Conservation (phyloP, 306 rosid species). For the Sophora flavescens region DNA sequence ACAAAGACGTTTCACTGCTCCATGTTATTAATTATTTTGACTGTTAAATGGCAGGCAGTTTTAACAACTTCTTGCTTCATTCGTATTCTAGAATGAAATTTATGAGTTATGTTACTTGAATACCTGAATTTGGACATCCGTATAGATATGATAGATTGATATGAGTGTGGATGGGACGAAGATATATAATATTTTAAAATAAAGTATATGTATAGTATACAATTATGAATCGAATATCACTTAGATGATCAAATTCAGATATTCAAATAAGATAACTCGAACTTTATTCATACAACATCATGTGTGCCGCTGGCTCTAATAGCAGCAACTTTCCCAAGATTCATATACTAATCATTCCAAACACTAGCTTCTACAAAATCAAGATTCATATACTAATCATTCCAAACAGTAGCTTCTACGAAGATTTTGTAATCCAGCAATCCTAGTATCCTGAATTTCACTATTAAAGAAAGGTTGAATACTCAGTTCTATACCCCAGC, state of each 20-base stretch:
- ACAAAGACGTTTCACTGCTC: slow-evolving; percentile 1
- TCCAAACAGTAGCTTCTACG: background rate
- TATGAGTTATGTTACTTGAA: too few relatives aligned
- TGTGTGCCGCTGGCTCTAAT: background rate
- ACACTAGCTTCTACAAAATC: background rate
- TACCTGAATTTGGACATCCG: too few relatives aligned
- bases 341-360: slow-evolving; percentile 14
- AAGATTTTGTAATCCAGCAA: background rate
- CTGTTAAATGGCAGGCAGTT: slow-evolving; percentile 28
- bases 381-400: slow-evolving; percentile 21
- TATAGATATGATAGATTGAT: too few relatives aligned
- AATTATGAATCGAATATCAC: too few relatives aligned
- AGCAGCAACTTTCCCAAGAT: slow-evolving; percentile 3
- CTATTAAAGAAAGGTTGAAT: too few relatives aligned
- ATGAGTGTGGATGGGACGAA: too few relatives aligned
- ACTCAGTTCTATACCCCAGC: too few relatives aligned
- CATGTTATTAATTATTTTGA: slow-evolving; percentile 43
- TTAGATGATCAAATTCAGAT: too few relatives aligned
- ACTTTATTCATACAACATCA: slow-evolving; percentile 22
- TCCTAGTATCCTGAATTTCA: background rate
- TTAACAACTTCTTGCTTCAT: background rate
- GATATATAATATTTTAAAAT: too few relatives aligned
- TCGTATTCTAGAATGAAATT: background rate
- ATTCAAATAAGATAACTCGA: too few relatives aligned
- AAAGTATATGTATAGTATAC: too few relatives aligned